Evolutionary conservation across 2,329 filamentous ascomycete species (phyloP).

Genomic region (Alternaria arbusti): DNA sequence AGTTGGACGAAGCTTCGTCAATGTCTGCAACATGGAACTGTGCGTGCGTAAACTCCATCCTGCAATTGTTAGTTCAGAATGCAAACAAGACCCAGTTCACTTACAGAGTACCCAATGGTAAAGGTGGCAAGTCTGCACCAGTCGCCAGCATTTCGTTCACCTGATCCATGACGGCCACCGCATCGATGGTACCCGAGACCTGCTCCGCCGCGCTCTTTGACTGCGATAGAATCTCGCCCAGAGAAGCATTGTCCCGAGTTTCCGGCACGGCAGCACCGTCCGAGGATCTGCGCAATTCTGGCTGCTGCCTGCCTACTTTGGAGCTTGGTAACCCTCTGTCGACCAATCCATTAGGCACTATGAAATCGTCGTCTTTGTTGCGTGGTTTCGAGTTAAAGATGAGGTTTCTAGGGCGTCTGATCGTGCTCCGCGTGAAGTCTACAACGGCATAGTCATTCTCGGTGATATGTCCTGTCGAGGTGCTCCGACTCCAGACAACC

Average conservation of each 20-base stretch:
- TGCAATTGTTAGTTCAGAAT: slow-evolving; percentile 12
- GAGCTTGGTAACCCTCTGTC: slow-evolving; percentile 11
- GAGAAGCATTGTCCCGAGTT: slow-evolving; percentile 11
- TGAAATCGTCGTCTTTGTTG: slow-evolving; percentile 33
- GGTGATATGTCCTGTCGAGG: neutral
- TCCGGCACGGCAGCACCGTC: neutral
- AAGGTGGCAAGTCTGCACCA: slow-evolving; percentile 1
- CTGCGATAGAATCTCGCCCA: slow-evolving; percentile 24
- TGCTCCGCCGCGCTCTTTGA: neutral
- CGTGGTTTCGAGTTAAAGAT: slow-evolving; percentile 3
- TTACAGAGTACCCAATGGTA: slow-evolving; percentile 33
- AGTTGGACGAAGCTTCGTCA: slow-evolving; percentile 34
- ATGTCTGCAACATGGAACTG: slow-evolving; percentile 34
- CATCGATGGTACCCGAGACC: slow-evolving; percentile 9
- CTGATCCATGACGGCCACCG: slow-evolving; percentile 17
- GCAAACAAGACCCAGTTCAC: neutral
- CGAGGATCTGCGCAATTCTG: neutral
- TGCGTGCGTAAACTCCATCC: slow-evolving; percentile 28
- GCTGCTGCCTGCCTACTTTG: slow-evolving; percentile 14
- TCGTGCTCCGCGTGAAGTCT: slow-evolving; percentile 25
- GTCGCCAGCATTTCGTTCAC: slow-evolving; percentile 19
- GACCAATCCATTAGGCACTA: slow-evolving; percentile 34
- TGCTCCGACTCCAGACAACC: slow-evolving; percentile 20
- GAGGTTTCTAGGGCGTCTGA: slow-evolving; percentile 5
- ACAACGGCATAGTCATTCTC: slow-evolving; percentile 11